Conservation (phyloP, 2,329 filamentous ascomycete species). For the Colletotrichum viniferum region DNA sequence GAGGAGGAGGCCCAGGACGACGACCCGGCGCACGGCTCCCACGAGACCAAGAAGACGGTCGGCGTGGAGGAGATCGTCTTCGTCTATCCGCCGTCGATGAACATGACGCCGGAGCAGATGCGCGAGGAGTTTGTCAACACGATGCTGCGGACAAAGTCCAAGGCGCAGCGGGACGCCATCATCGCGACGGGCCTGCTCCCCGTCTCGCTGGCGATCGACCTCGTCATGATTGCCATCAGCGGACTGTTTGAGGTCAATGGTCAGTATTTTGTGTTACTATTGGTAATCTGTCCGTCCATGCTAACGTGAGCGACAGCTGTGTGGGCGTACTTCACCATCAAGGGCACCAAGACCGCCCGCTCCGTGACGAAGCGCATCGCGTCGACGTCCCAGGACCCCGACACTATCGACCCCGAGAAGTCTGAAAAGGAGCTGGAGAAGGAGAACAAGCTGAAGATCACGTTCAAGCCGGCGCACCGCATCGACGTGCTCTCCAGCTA, state of each 20-base stretch:
- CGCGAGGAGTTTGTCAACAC: conserved; percentile 17
- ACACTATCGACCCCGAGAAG: conserved; percentile 8
- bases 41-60: conserved; percentile 18
- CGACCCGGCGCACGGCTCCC: conserved; percentile 4
- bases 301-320: not conserved
- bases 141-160: conserved; percentile 17
- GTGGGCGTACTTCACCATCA: conserved; percentile 20
- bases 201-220: conserved; percentile 7
- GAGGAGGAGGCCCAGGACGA: not conserved
- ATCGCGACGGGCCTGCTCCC: conserved; percentile 14
- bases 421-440: conserved; percentile 12
- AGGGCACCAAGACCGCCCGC: conserved; percentile 15
- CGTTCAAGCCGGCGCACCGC: conserved; percentile 2
- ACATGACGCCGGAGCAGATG: conserved; percentile 17
- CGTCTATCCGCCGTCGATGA: conserved; percentile 17
- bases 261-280: not conserved
- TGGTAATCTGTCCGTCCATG: not conserved
- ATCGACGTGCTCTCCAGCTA: conserved; percentile 11
- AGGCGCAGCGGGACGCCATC: conserved; percentile 17
- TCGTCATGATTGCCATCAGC: conserved; percentile 9
- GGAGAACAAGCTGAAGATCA: conserved; percentile 14
- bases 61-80: conserved; percentile 18
- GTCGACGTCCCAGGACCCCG: conserved; percentile 12
- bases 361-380: conserved; percentile 15
- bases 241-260: conserved; percentile 15